A percentile compares a stretch with the other conserved stretches of the same genome.
Conservation (phyloP, 225 moss, liverwort and hornwort genomes). For the Straminergon stramineum region DNA sequence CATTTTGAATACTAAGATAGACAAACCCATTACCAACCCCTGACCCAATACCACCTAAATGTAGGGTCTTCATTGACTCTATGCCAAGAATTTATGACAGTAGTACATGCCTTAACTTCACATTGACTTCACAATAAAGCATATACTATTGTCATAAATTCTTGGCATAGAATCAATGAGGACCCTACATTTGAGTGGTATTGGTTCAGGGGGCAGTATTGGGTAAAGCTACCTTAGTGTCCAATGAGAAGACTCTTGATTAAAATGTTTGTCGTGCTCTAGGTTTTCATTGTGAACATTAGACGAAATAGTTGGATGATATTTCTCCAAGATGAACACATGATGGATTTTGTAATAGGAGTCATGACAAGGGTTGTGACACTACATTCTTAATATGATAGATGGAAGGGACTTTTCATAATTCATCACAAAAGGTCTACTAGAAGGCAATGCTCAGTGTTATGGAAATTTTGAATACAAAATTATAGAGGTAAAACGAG, state of each 20-base stretch:
- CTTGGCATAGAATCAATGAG: no score
- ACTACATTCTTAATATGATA: background rate
- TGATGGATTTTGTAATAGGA: accelerated
- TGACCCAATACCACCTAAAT: no score
- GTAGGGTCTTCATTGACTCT: no score
- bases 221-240: no score
- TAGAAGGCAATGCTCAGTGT: background rate
- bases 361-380: accelerated
- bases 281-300: background rate
- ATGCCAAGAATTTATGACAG: no score
- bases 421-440: background rate
- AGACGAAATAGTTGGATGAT: background rate
- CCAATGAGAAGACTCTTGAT: background rate
- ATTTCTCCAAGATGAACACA: accelerated
- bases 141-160: no score
- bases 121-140: no score
- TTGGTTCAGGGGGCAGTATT: no score
- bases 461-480: background rate
- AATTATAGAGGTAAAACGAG: accelerated
- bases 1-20: no score
- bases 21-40: no score
- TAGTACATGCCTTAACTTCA: no score
- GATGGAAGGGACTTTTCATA: background rate
- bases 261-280: accelerated
- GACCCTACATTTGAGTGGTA: no score